phyloP scores from a whole-genome alignment of 768 basidiomycete genomes.

The Lentinus tigrinus region DNA sequence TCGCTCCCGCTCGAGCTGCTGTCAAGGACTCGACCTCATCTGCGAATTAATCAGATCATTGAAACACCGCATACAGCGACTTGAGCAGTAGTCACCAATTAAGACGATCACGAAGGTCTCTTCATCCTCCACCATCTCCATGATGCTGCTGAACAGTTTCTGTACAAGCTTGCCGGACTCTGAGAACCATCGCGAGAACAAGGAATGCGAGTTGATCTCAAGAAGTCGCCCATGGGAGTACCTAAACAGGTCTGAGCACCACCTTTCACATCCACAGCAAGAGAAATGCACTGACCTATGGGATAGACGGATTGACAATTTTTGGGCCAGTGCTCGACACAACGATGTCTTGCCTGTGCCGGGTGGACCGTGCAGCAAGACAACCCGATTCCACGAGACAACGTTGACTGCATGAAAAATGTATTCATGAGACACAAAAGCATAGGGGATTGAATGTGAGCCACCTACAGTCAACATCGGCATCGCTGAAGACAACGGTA shows the following conservation, averaged over 20 bases:
- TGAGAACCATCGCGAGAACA: conserved; percentile 99
- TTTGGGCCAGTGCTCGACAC: conserved; percentile 93
- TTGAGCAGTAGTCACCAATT: conserved; percentile 57
- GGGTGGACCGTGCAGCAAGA: conserved; percentile 93
- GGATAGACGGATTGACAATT: conserved; percentile 86
- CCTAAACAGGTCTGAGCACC: conserved; percentile 38
- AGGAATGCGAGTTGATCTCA: conserved; percentile 97
- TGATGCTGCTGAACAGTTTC: conserved; percentile 83
- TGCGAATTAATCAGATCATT: conserved; percentile 30
- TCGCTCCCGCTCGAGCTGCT: conserved; percentile 89
- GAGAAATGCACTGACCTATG: conserved; percentile 57
- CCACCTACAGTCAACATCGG: conserved; percentile 74
- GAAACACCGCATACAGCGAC: neutral
- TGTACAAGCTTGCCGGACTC: conserved; percentile 99
- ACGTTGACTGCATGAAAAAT: conserved; percentile 66
- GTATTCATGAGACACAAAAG: conserved; percentile 8
- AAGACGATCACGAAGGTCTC: conserved; percentile 89
- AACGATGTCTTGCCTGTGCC: conserved; percentile 97
- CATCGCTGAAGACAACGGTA: conserved; percentile 89
- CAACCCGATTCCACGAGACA: conserved; percentile 93
- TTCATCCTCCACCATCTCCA: conserved; percentile 90
- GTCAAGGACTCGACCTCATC: conserved; percentile 98
- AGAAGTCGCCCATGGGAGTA: conserved; percentile 86
- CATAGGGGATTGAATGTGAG: neutral
- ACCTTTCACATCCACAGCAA: neutral